phyloP scores from a whole-genome alignment of 108 stramenopile species.

The Skeletonema potamos region DNA sequence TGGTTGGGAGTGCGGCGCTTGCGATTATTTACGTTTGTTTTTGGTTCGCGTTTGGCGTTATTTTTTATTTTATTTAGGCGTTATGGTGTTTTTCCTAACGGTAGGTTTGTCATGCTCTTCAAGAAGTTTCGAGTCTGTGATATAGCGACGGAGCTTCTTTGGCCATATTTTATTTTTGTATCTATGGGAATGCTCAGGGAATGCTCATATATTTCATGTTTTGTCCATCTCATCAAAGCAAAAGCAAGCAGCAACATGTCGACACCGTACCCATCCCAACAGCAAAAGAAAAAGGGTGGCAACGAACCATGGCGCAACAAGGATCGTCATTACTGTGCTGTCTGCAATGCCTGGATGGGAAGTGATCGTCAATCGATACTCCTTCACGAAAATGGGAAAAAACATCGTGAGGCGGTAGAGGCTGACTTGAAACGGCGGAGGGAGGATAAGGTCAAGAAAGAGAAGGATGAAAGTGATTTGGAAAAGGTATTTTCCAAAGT shows the following conservation, averaged over 20 bases:
- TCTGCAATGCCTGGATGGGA: constrained; percentile 88
- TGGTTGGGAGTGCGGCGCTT: too few relatives aligned
- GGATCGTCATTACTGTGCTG: constrained; percentile 80
- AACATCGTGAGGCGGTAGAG: constrained; percentile 75
- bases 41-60: too few relatives aligned
- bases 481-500: constrained; percentile 53
- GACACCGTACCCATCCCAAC: background rate
- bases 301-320: constrained; percentile 66
- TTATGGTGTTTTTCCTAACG: too few relatives aligned
- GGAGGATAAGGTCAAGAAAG: constrained; percentile 55
- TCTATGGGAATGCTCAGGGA: too few relatives aligned
- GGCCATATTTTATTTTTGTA: too few relatives aligned
- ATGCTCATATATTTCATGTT: too few relatives aligned
- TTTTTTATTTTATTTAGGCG: too few relatives aligned
- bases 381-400: constrained; percentile 87
- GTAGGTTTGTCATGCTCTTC: too few relatives aligned
- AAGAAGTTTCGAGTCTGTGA: too few relatives aligned
- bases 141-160: too few relatives aligned
- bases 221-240: too few relatives aligned
- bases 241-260: background rate
- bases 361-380: constrained; percentile 78
- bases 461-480: constrained; percentile 54
- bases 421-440: constrained; percentile 51
- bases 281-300: constrained; percentile 19
- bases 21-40: too few relatives aligned